Conservation (phyloP, 768 basidiomycete species). For the Mrakia gelida region DNA sequence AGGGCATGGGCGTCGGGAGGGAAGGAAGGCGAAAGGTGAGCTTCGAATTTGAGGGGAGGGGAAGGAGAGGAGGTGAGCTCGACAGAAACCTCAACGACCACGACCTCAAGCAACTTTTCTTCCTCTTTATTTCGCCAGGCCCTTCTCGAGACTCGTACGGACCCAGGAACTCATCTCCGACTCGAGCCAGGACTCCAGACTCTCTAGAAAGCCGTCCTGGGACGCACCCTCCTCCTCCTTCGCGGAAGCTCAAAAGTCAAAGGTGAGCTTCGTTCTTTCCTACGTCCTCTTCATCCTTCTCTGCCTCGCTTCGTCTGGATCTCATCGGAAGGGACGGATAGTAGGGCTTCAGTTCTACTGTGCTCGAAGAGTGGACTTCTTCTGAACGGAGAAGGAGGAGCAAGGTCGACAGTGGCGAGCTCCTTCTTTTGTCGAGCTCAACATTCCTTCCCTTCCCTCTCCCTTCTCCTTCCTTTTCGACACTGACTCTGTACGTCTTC, state of each 20-base stretch:
- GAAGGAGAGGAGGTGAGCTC: background rate
- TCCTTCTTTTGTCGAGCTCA: background rate
- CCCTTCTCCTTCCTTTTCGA: background rate
- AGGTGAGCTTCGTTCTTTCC: too few relatives aligned
- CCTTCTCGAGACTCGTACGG: background rate
- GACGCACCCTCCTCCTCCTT: too few relatives aligned
- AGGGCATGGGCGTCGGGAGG: constrained; percentile 2
- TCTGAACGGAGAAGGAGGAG: background rate
- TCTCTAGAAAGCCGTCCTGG: too few relatives aligned
- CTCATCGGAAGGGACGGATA: too few relatives aligned
- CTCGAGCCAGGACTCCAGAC: too few relatives aligned
- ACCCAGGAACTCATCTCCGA: too few relatives aligned
- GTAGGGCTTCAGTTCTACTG: too few relatives aligned
- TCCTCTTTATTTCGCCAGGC: background rate
- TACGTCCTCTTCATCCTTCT: too few relatives aligned
- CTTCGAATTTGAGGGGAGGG: background rate
- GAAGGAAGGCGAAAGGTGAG: background rate
- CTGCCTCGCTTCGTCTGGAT: too few relatives aligned
- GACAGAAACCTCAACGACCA: background rate
- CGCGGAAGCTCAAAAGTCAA: too few relatives aligned
- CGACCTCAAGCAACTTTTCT: background rate
- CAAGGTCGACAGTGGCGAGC: background rate
- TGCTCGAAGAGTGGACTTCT: too few relatives aligned
- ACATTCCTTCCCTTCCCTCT: background rate
- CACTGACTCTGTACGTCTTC: background rate